Conservation (phyloP, 805 yeast species). For the Barnettozyma wickerhamii region DNA sequence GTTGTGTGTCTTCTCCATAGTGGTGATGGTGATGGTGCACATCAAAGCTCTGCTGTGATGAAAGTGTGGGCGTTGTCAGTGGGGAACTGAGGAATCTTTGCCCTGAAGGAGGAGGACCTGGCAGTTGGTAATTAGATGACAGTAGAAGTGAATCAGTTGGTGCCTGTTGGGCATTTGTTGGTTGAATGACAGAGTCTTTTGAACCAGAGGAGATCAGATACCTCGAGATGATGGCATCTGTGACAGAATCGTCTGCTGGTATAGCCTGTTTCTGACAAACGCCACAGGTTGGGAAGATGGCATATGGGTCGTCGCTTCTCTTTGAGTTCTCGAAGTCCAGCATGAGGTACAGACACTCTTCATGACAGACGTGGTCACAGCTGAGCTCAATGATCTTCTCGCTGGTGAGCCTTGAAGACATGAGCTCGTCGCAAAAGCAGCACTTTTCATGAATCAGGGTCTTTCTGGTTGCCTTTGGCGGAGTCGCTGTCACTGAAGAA, state of each 20-base stretch:
- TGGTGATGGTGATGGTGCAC: not conserved
- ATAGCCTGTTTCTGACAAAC: conserved; percentile 17
- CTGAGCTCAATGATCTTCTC: conserved; percentile 36
- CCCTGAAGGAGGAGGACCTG: not conserved
- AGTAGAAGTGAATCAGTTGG: conserved; percentile 8
- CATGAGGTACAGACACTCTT: conserved; percentile 36
- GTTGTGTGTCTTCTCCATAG: not conserved
- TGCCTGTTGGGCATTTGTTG: not conserved
- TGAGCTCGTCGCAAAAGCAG: conserved; percentile 40
- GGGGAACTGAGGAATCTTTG: conserved; percentile 1
- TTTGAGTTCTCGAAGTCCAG: conserved; percentile 7
- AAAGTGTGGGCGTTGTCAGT: not conserved
- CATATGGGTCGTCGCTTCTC: conserved; percentile 6
- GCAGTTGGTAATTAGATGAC: conserved; percentile 11
- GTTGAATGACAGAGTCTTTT: not conserved
- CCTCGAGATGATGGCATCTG: conserved; percentile 19
- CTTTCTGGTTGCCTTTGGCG: conserved; percentile 16
- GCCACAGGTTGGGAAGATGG: conserved; percentile 23
- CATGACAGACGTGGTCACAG: conserved; percentile 45
- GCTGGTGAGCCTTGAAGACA: conserved; percentile 31
- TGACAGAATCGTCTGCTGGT: conserved; percentile 20
- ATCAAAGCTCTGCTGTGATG: not conserved
- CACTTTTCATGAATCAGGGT: conserved; percentile 26
- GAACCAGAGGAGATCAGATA: conserved; percentile 9
- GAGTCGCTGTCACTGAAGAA: conserved; percentile 4